Conservation (phyloP, 768 basidiomycete genomes). For the Lentinula aciculospora region DNA sequence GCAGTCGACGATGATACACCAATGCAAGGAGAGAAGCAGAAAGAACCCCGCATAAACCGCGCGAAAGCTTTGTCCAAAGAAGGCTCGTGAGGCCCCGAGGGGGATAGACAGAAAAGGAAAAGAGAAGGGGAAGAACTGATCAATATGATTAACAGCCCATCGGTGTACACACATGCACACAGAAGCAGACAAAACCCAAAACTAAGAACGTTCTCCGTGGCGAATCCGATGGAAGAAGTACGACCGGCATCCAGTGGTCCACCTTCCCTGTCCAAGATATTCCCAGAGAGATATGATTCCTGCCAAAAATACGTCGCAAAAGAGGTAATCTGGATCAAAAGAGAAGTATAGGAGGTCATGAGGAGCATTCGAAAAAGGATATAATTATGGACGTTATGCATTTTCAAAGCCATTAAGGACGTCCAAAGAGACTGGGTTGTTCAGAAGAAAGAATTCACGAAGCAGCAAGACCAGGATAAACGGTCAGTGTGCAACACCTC, state of each 20-base stretch:
- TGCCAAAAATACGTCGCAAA: background rate
- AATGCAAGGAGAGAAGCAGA: too few species aligned
- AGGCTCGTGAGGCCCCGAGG: background rate
- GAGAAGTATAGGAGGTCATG: background rate
- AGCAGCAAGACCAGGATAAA: background rate
- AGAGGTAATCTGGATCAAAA: background rate
- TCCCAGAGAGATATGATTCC: background rate
- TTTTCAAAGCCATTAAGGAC: background rate
- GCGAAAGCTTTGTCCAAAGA: slow-evolving; percentile 13
- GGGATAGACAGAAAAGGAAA: background rate
- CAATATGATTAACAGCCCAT: slow-evolving; percentile 3
- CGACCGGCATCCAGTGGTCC: background rate
- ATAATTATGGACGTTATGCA: background rate
- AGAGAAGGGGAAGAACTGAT: background rate
- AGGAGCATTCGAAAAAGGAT: background rate
- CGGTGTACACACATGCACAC: background rate
- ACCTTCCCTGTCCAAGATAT: background rate
- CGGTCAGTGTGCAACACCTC: background rate
- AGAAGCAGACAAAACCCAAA: background rate
- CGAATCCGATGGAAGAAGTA: slow-evolving; percentile 2
- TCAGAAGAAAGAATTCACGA: background rate
- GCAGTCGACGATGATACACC: background rate
- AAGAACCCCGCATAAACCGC: slow-evolving; percentile 22
- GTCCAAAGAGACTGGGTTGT: background rate
- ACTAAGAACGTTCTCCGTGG: background rate